Conservation (phyloP, 495 filamentous ascomycete genomes). For the Chaetomidium leptoderma region DNA sequence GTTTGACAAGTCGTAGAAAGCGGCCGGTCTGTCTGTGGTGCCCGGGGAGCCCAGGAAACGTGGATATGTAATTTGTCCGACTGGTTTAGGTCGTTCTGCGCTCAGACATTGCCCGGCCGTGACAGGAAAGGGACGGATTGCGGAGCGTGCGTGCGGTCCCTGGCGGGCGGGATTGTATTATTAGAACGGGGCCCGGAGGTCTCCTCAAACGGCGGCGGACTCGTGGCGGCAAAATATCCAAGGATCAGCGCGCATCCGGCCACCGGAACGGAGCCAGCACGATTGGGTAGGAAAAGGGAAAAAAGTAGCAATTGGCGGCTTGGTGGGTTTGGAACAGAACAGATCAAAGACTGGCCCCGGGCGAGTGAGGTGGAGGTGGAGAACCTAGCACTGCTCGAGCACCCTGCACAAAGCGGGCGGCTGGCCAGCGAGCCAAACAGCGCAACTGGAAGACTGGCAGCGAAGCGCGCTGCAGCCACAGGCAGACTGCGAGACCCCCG, state of each 20-base stretch:
- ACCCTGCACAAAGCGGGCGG: conserved; percentile 3
- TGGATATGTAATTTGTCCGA: conserved; percentile 5
- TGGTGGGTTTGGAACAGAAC: neutral
- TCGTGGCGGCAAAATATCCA: neutral
- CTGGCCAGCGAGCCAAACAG: neutral
- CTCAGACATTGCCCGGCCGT: conserved; percentile 1
- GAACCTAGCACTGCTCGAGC: neutral
- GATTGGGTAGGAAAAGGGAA: neutral
- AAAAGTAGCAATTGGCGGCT: neutral
- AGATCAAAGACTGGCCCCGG: neutral
- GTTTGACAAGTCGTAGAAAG: neutral
- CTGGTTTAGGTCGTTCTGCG: neutral
- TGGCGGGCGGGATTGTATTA: conserved; percentile 10
- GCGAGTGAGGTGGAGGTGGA: neutral
- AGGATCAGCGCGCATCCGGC: neutral
- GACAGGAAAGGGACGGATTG: neutral
- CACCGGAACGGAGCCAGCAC: neutral
- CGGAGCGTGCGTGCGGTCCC: neutral
- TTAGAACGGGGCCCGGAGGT: neutral
- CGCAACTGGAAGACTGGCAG: neutral
- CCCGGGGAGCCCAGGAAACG: neutral
- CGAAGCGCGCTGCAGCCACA: conserved; percentile 10
- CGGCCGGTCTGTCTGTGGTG: conserved; percentile 3
- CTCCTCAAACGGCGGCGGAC: conserved; percentile 5
- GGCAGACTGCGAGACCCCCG: conserved; percentile 4